phyloP scores from a whole-genome alignment of 208 protist species.

The Acanthamoeba triangularis region DNA sequence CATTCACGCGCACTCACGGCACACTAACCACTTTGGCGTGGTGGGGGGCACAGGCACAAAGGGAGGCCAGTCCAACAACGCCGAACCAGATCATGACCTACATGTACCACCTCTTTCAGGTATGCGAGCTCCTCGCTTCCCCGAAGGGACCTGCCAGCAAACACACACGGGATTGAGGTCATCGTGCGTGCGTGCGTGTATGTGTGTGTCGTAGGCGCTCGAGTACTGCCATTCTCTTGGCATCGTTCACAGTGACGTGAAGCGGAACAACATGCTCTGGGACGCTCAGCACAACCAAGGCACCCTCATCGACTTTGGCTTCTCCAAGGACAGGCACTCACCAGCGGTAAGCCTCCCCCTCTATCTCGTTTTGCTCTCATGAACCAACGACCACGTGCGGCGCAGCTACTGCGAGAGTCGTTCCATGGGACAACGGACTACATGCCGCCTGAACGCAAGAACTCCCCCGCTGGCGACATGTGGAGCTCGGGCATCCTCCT shows the following conservation, averaged over 20 bases:
- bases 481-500: constrained; percentile 17
- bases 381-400: neutral
- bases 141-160: too few species aligned
- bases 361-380: too few species aligned
- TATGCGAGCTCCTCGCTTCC: neutral
- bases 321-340: neutral
- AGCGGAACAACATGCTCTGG: neutral
- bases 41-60: neutral
- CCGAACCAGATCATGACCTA: neutral
- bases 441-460: neutral
- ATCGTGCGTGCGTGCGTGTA: neutral
- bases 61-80: neutral
- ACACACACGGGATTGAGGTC: too few species aligned
- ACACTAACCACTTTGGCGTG: too few species aligned
- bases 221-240: neutral
- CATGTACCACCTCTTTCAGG: constrained; percentile 14
- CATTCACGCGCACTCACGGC: too few species aligned
- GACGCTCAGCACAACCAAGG: neutral
- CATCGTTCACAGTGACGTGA: neutral
- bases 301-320: constrained; percentile 12
- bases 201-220: neutral
- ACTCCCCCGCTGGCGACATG: neutral
- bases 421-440: neutral
- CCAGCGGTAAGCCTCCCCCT: neutral
- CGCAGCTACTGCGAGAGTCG: neutral